Conservation (phyloP, 106 monocot species). For the Chionographis japonica region DNA sequence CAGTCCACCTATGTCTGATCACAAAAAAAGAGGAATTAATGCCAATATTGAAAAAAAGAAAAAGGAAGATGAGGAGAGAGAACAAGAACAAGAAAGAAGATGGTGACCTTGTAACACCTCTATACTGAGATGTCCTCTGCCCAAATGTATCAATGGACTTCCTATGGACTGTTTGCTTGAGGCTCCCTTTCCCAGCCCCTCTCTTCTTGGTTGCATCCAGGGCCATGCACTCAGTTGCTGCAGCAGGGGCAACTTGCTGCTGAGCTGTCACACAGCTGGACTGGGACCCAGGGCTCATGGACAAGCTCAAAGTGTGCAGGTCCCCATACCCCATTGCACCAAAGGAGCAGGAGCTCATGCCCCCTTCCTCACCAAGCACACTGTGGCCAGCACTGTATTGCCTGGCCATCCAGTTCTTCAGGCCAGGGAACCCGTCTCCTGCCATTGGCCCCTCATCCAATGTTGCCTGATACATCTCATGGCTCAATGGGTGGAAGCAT, state of each 20-base stretch:
- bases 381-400: conserved; percentile 18
- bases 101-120: conserved; percentile 41
- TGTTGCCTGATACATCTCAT: conserved; percentile 33
- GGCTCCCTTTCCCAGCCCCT: conserved; percentile 38
- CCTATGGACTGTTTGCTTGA: conserved; percentile 75
- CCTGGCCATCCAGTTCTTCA: conserved; percentile 39
- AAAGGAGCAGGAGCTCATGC: conserved; percentile 23
- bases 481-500: conserved; percentile 60
- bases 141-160: conserved; percentile 48
- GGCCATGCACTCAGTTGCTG: conserved; percentile 26
- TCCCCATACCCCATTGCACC: conserved; percentile 56
- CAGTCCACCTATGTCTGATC: conserved; percentile 97
- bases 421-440: conserved; percentile 33
- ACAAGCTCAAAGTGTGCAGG: conserved; percentile 70
- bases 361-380: conserved; percentile 26
- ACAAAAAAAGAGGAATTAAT: neutral
- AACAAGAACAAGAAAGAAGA: neutral
- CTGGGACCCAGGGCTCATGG: conserved; percentile 93
- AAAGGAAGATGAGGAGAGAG: neutral
- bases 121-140: conserved; percentile 56
- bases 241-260: conserved; percentile 24
- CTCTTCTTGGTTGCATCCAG: conserved; percentile 65
- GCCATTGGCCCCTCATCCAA: conserved; percentile 31
- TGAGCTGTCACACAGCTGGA: conserved; percentile 61
- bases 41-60: neutral